A percentile compares a stretch with the other conserved stretches of the same genome.
Evolutionary conservation across 441 rosid genomes (phyloP).

Genomic region (Iberis amara): DNA sequence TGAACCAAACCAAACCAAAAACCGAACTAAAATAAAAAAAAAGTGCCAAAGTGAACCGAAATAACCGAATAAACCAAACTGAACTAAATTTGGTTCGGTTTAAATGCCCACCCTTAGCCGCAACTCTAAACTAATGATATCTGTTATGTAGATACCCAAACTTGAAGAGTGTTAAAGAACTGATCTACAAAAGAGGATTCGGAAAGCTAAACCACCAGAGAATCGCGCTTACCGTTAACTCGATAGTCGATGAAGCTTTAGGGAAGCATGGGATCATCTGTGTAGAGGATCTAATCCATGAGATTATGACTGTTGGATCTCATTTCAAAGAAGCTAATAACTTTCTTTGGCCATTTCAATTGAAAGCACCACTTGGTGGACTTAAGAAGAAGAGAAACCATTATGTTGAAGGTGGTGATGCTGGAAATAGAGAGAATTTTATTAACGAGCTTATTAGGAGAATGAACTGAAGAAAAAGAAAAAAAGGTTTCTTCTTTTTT

Average conservation of each 20-base stretch:
- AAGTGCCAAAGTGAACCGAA: too few relatives aligned
- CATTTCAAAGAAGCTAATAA: conserved; percentile 73
- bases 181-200: conserved; percentile 65
- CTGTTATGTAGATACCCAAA: conserved; percentile 46
- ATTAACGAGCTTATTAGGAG: conserved; percentile 38
- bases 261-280: conserved; percentile 56
- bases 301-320: conserved; percentile 67
- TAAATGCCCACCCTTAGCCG: too few relatives aligned
- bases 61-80: too few relatives aligned
- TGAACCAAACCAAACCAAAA: too few relatives aligned
- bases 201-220: conserved; percentile 62
- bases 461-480: conserved; percentile 41
- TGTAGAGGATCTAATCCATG: conserved; percentile 63
- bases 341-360: conserved; percentile 70
- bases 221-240: conserved; percentile 55
- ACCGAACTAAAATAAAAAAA: too few relatives aligned
- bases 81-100: too few relatives aligned
- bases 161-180: conserved; percentile 57
- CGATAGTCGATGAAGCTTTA: conserved; percentile 51
- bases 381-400: conserved; percentile 68
- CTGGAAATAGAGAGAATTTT: conserved; percentile 31
- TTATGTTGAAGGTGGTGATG: conserved; percentile 76
- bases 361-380: conserved; percentile 65
- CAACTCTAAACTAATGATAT: neutral
- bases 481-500: conserved; percentile 10